Evolutionary conservation across 2,329 filamentous ascomycete species (phyloP).

Genomic region (Curvularia sp.): DNA sequence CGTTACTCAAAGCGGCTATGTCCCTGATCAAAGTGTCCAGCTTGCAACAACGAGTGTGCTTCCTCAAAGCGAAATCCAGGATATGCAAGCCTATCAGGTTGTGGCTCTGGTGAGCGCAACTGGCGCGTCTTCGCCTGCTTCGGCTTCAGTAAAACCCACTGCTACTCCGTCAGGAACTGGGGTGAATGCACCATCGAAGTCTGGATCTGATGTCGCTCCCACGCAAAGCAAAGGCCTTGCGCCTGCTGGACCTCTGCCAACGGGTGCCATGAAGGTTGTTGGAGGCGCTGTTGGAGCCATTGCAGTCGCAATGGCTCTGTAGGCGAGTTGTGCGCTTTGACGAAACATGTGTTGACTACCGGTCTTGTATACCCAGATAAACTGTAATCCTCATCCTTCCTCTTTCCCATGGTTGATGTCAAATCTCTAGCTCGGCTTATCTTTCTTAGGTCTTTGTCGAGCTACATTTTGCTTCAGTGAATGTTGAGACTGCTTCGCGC

Average conservation of each 20-base stretch:
- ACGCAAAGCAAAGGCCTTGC: conserved; percentile 27
- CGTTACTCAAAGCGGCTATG: conserved; percentile 20
- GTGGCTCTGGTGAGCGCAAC: conserved; percentile 26
- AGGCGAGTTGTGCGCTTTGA: conserved; percentile 1
- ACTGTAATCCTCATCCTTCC: background rate
- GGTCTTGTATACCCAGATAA: background rate
- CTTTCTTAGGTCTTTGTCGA: background rate
- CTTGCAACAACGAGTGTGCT: background rate
- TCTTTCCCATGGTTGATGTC: background rate
- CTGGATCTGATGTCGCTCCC: conserved; percentile 19
- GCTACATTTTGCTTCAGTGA: background rate
- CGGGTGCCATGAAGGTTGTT: conserved; percentile 29
- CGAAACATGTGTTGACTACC: background rate
- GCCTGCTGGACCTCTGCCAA: conserved; percentile 28
- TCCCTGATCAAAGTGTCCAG: background rate
- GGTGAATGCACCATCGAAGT: conserved; percentile 18
- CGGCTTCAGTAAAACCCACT: conserved; percentile 7
- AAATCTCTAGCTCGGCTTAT: background rate
- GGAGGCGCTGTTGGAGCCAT: conserved; percentile 35
- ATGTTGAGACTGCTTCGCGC: background rate
- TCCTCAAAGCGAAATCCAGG: conserved; percentile 19
- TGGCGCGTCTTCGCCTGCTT: conserved; percentile 10
- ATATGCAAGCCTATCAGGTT: conserved; percentile 13
- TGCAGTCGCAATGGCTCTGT: conserved; percentile 36
- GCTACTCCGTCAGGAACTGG: conserved; percentile 6